These are phyloP conservation scores for Inosperma sp. DNA, from an alignment of 768 basidiomycete genomes.

Conservation along the genomic window DNA sequence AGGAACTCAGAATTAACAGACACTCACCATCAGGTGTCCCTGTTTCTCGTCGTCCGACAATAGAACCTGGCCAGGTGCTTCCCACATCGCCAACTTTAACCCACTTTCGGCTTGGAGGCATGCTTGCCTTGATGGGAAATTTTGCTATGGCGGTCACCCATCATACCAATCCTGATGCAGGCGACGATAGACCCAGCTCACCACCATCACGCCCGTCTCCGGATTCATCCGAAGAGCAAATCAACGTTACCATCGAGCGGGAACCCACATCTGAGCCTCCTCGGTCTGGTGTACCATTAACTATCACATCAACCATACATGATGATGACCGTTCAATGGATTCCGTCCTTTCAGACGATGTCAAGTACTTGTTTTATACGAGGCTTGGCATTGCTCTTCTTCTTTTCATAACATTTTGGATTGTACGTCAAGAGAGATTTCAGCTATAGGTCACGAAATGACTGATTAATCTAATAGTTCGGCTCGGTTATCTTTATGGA, in stretches of 20 bases:
- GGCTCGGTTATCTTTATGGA: constrained; percentile 62
- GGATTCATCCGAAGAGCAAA: background rate
- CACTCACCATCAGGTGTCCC: background rate
- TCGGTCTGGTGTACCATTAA: constrained; percentile 13
- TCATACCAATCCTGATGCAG: background rate
- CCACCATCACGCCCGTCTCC: too few relatives aligned
- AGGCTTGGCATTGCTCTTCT: constrained; percentile 54
- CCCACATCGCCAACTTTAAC: constrained; percentile 36
- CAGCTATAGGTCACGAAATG: background rate
- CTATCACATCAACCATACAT: constrained; percentile 16
- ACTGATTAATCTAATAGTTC: constrained; percentile 36
- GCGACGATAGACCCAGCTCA: too few relatives aligned
- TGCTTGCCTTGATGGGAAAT: constrained; percentile 51
- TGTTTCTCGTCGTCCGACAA: background rate
- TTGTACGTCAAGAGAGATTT: constrained; percentile 35
- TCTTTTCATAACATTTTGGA: constrained; percentile 76
- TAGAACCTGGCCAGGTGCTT: constrained; percentile 7
- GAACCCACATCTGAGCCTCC: constrained; percentile 7
- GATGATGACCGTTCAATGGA: constrained; percentile 32
- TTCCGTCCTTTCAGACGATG: constrained; percentile 34
- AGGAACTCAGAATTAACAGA: constrained; percentile 24
- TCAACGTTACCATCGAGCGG: too few relatives aligned
- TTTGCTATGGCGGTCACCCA: constrained; percentile 40
- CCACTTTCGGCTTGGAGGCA: constrained; percentile 52
- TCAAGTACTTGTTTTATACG: constrained; percentile 50